A percentile compares a stretch with the other conserved stretches of the same genome.
Evolutionary conservation across 2,329 filamentous ascomycete genomes (phyloP).

Genomic region (Penicillium olsonii): DNA sequence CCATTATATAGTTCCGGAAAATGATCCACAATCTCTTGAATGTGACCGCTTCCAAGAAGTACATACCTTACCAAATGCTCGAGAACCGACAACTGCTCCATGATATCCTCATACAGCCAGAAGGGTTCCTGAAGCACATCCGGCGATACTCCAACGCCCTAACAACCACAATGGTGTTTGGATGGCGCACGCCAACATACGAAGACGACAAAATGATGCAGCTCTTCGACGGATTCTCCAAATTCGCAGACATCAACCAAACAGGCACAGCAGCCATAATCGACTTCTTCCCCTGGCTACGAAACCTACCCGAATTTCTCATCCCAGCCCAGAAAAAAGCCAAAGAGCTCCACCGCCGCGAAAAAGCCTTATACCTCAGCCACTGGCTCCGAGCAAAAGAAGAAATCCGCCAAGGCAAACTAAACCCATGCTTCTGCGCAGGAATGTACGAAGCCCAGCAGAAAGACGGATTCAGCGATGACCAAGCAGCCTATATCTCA

Average conservation of each 20-base stretch:
- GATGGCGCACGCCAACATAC: slow-evolving; percentile 45
- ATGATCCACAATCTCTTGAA: slow-evolving; percentile 52
- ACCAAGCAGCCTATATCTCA: slow-evolving; percentile 34
- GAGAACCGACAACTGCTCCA: slow-evolving; percentile 57
- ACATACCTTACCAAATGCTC: slow-evolving; percentile 58
- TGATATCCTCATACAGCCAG: slow-evolving; percentile 49
- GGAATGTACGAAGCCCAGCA: slow-evolving; percentile 33
- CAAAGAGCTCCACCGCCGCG: slow-evolving; percentile 45
- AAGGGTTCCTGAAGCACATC: slow-evolving; percentile 16
- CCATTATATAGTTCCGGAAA: slow-evolving; percentile 27
- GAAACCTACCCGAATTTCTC: slow-evolving; percentile 46
- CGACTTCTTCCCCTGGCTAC: slow-evolving; percentile 50
- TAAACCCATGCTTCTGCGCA: slow-evolving; percentile 32
- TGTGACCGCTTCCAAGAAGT: slow-evolving; percentile 48
- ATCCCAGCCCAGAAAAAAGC: slow-evolving; percentile 42
- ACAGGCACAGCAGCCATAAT: slow-evolving; percentile 47
- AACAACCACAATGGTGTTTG: slow-evolving; percentile 54
- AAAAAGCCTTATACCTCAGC: slow-evolving; percentile 45
- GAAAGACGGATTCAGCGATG: slow-evolving; percentile 34
- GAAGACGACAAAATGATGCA: slow-evolving; percentile 47
- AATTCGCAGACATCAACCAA: slow-evolving; percentile 47
- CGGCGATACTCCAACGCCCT: slow-evolving; percentile 50
- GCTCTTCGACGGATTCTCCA: slow-evolving; percentile 45
- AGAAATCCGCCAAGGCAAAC: slow-evolving; percentile 29
- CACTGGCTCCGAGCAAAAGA: slow-evolving; percentile 47